phyloP scores from a whole-genome alignment of 1,284 basidiomycete species.

The Malassezia caprae region DNA sequence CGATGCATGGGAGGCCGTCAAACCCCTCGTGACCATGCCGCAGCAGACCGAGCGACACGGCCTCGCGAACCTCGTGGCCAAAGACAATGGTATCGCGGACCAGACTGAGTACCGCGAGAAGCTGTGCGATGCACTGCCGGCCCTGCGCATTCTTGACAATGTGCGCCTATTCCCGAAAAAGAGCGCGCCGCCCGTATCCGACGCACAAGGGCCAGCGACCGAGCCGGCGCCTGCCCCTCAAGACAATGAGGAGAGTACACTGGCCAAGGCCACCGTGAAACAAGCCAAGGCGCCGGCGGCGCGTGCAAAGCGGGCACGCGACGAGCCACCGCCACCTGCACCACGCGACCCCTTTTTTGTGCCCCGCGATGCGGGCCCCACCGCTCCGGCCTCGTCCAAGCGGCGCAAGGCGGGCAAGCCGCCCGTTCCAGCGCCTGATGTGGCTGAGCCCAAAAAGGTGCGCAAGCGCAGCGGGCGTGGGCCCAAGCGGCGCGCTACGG shows the following conservation, averaged over 20 bases:
- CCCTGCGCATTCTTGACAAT: constrained; percentile 29
- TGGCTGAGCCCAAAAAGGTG: constrained; percentile 7
- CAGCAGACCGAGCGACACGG: constrained; percentile 20
- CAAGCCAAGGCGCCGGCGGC: not conserved
- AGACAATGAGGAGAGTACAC: not conserved
- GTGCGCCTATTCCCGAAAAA: constrained; percentile 21
- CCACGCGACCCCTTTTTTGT: not conserved
- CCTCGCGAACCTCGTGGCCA: constrained; percentile 27
- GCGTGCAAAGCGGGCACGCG: not conserved
- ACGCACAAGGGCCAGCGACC: not conserved
- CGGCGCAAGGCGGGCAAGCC: not conserved
- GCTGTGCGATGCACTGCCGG: constrained; percentile 19
- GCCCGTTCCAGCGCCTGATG: not conserved
- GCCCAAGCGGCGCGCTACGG: not conserved
- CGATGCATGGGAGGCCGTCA: constrained; percentile 22
- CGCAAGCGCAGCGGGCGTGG: constrained; percentile 18
- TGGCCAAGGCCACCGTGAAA: not conserved
- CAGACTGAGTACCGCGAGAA: constrained; percentile 22
- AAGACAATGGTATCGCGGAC: constrained; percentile 28
- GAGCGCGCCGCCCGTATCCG: not conserved
- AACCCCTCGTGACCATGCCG: constrained; percentile 18
- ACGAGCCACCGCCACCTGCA: not conserved
- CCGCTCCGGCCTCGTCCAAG: not conserved
- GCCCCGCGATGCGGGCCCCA: not conserved
- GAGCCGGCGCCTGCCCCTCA: not conserved